phyloP scores from a whole-genome alignment of 148 eudicot genomes.

The Camellia lanceoleosa region DNA sequence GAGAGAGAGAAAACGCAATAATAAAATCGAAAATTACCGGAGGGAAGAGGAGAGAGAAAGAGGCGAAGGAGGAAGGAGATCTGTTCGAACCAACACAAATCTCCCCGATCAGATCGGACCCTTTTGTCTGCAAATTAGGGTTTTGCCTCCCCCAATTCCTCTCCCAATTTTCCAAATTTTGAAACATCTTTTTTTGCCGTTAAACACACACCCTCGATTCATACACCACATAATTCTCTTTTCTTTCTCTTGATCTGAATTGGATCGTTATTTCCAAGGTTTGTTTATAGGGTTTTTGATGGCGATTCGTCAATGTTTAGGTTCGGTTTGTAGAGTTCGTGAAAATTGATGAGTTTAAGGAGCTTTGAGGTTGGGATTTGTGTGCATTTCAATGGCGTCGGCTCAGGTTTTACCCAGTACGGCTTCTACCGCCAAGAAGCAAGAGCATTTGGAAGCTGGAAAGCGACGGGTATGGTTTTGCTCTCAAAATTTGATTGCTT shows the following conservation, averaged over 20 bases:
- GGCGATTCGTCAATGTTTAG: not conserved
- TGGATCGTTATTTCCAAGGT: not conserved
- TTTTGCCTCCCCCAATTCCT: not conserved
- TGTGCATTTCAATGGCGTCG: conserved; percentile 48
- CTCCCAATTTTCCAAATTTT: not conserved
- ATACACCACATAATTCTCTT: not conserved
- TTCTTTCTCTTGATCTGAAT: conserved; percentile 8
- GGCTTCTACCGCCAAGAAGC: conserved; percentile 39
- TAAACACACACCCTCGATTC: not conserved
- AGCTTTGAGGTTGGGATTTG: conserved; percentile 2
- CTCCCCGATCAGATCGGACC: conserved; percentile 17
- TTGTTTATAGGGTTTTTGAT: conserved; percentile 4
- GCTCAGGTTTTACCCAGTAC: conserved; percentile 50
- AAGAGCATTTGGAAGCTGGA: conserved; percentile 86
- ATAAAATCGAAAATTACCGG: not conserved
- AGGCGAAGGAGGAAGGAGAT: not conserved
- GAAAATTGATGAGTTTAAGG: not conserved
- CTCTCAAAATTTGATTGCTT: not conserved
- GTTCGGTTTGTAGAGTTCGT: not conserved
- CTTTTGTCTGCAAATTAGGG: not conserved
- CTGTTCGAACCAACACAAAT: conserved; percentile 1
- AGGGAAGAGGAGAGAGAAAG: not conserved
- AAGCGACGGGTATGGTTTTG: conserved; percentile 47
- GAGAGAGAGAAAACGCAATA: not conserved
- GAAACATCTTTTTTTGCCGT: not conserved